Evolutionary conservation across 2,329 filamentous ascomycete genomes (phyloP), one percentile per base, ranked within the genome.

Genomic region (Ilyonectria sp.): DNA sequence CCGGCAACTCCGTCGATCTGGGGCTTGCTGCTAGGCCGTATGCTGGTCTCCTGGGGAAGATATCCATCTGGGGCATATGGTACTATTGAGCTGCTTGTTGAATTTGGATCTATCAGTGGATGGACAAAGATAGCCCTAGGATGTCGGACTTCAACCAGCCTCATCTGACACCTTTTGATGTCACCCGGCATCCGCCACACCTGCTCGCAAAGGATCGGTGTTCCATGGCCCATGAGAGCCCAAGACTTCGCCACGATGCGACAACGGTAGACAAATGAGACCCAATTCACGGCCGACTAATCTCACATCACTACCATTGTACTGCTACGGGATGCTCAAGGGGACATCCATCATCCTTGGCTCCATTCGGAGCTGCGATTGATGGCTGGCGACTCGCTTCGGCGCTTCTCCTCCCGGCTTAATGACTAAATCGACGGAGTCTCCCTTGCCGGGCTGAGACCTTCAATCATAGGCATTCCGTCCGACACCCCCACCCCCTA

Each of bases 401-500:
- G 33, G 49, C 47, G 47, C 50, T 67, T 59, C 47, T 53, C 49
- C 31, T 55, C 31, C 52, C 44, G 35, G 31, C 31, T 55, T 23
- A 19, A 55, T 67, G 65, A 59, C 65, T 50, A 59, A 55, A 67
- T 55, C 47, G 47, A 47, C 19, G 26, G 60, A 59, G 19, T 35
- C 56, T 64, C 65, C 55, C 60, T 67, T 52, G 50, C 23, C 19
- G 52, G 33, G 10, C 55, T 64, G 65, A 68, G 65, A 64, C 56
- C 60, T 46, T 54, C 50, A 46, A 35, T 53, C 50, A 57, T 26
- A 58, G n/a, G 43, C 11, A 68, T 50, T 56, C 60, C 54, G 10
- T 31, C 35, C 6, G 31, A 57, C 50, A 37, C 47, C 64, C 54
- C 35, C 29, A 21, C 35, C 10, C 35, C 43, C 37, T 29, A 26